Conservation (phyloP, 257 asterid genomes). For the Nicotiana tabacum region DNA sequence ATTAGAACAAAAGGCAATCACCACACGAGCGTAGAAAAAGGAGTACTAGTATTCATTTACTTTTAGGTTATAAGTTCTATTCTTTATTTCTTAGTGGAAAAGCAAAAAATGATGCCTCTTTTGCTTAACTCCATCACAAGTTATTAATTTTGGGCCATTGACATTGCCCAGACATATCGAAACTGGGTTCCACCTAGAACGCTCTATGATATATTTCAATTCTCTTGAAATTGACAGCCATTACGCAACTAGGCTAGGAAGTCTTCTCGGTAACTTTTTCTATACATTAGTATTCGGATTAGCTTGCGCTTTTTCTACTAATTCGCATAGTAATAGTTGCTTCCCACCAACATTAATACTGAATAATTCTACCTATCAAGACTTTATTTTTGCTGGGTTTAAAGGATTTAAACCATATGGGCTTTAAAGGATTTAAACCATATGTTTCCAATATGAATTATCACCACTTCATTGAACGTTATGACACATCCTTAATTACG, state of each 20-base stretch:
- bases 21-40: slow-evolving; percentile 31
- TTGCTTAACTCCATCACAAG: not conserved
- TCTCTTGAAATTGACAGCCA: slow-evolving; percentile 16
- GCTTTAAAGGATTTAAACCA: not conserved
- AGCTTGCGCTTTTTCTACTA: not conserved
- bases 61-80: slow-evolving; percentile 2
- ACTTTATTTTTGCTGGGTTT: not conserved
- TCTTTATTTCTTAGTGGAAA: slow-evolving; percentile 5
- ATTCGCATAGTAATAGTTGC: too few relatives aligned
- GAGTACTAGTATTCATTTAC: slow-evolving; percentile 3
- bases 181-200: slow-evolving; percentile 20
- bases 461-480: not conserved
- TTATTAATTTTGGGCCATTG: slow-evolving; percentile 8
- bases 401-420: not conserved
- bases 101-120: slow-evolving; percentile 1
- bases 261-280: not conserved
- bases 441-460: not conserved
- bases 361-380: not conserved
- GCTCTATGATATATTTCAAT: not conserved
- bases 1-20: slow-evolving; percentile 11
- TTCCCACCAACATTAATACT: not conserved
- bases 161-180: slow-evolving; percentile 22
- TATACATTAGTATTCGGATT: not conserved
- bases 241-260: not conserved
- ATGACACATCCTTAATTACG: not conserved